phyloP scores from a whole-genome alignment of 192 early-diverging fungal species.

The Podila epigama region DNA sequence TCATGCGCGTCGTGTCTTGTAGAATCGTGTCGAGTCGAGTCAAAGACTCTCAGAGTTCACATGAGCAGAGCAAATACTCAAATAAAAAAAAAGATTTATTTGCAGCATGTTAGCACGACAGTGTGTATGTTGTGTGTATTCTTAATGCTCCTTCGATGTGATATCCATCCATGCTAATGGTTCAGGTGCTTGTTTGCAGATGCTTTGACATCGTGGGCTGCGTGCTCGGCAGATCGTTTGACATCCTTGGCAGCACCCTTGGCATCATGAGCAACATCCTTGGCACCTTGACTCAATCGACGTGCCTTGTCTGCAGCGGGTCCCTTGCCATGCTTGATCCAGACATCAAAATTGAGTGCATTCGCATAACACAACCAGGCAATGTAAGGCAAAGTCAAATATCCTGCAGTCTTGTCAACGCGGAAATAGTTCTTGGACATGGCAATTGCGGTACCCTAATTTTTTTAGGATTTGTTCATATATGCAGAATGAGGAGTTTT shows the following conservation, averaged over 20 bases:
- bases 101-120: too few relatives aligned
- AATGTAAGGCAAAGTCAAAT: conserved; percentile 38
- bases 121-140: too few relatives aligned
- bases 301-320: conserved; percentile 31
- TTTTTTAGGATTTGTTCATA: too few relatives aligned
- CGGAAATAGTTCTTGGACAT: conserved; percentile 37
- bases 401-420: conserved; percentile 28
- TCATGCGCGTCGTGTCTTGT: too few relatives aligned
- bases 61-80: not conserved
- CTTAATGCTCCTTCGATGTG: too few relatives aligned
- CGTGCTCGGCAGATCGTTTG: conserved; percentile 15
- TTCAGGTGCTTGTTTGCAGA: too few relatives aligned
- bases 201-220: conserved; percentile 13
- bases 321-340: conserved; percentile 35
- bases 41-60: not conserved
- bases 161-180: too few relatives aligned
- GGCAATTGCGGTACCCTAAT: conserved; percentile 23
- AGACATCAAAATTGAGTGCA: conserved; percentile 37
- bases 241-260: conserved; percentile 23
- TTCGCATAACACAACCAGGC: conserved; percentile 45
- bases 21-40: not conserved
- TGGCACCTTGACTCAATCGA: conserved; percentile 23
- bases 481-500: too few relatives aligned
- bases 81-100: not conserved
- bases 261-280: conserved; percentile 19